A percentile compares a stretch with the other conserved stretches of the same genome.
Evolutionary conservation across 495 filamentous ascomycete species (phyloP).

Genomic region (Penicillium tannophilum): DNA sequence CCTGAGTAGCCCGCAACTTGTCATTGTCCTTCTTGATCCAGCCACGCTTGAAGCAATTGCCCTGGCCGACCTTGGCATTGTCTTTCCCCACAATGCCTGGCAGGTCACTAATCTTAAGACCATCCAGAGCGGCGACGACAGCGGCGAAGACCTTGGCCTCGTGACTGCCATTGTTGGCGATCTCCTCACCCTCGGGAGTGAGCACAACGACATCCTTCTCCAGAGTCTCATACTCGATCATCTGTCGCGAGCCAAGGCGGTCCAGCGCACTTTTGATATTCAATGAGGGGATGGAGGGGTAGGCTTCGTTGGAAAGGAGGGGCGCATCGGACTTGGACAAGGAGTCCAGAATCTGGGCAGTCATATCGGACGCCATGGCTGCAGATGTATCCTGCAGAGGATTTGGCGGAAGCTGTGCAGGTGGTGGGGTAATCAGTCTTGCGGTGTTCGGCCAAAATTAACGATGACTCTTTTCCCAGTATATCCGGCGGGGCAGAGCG

Average conservation of each 20-base stretch:
- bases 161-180: conserved; percentile 84
- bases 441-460: conserved; percentile 25
- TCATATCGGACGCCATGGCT: conserved; percentile 64
- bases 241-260: conserved; percentile 76
- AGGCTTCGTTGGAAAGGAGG: conserved; percentile 72
- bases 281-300: conserved; percentile 69
- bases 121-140: conserved; percentile 71
- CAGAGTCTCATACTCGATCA: conserved; percentile 82
- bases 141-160: conserved; percentile 94
- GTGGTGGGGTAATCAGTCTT: conserved; percentile 16
- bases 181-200: conserved; percentile 75
- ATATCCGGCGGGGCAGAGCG: conserved; percentile 24
- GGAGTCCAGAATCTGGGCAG: conserved; percentile 63
- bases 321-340: conserved; percentile 64
- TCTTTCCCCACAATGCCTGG: conserved; percentile 77
- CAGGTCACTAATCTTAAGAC: conserved; percentile 79
- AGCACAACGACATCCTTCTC: conserved; percentile 78
- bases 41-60: conserved; percentile 92
- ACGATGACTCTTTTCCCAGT: conserved; percentile 33
- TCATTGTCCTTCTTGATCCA: conserved; percentile 93
- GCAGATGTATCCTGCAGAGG: conserved; percentile 33
- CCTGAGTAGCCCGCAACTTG: conserved; percentile 55
- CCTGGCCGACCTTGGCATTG: conserved; percentile 87
- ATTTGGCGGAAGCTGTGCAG: conserved; percentile 17
- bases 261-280: conserved; percentile 86